A percentile compares a stretch with the other conserved stretches of the same genome.
phyloP scores from a whole-genome alignment of 768 basidiomycete species.

The Galerina sulciceps region DNA sequence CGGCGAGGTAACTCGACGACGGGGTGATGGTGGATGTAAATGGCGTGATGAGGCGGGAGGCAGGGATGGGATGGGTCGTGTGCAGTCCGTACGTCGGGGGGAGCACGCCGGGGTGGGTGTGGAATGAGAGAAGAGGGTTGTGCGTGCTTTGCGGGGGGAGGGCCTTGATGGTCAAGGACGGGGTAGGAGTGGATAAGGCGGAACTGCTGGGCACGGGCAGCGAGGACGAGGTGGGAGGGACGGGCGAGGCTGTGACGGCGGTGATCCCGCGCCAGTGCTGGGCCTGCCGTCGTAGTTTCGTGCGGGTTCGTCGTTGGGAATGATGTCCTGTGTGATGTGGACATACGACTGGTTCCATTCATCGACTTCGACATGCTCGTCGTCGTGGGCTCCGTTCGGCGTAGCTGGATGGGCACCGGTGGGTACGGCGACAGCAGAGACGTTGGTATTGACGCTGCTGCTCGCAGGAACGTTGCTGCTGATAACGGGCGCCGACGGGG shows the following conservation, averaged over 20 bases:
- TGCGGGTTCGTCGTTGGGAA: slow-evolving; percentile 47
- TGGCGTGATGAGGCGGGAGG: slow-evolving; percentile 62
- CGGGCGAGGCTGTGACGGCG: slow-evolving; percentile 35
- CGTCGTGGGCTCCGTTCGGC: slow-evolving; percentile 18
- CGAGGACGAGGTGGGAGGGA: neutral
- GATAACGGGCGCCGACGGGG: neutral
- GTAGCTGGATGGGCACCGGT: neutral
- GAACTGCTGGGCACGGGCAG: neutral
- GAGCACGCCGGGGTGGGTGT: slow-evolving; percentile 44
- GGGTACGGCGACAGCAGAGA: neutral
- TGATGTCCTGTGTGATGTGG: slow-evolving; percentile 50
- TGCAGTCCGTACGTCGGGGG: slow-evolving; percentile 70
- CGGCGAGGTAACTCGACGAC: slow-evolving; percentile 68
- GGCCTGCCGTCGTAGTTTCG: slow-evolving; percentile 57
- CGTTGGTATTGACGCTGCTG: neutral
- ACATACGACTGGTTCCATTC: slow-evolving; percentile 49
- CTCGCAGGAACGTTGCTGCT: neutral
- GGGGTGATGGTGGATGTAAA: slow-evolving; percentile 69
- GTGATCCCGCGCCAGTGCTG: slow-evolving; percentile 69
- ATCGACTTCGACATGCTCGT: slow-evolving; percentile 48
- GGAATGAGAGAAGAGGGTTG: slow-evolving; percentile 24
- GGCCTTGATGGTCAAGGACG: slow-evolving; percentile 40
- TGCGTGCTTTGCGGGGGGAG: slow-evolving; percentile 27
- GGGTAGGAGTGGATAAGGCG: slow-evolving; percentile 44
- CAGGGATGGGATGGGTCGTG: slow-evolving; percentile 59